Base-by-base conservation (phyloP, 495 filamentous ascomycete species). In the Trichoderma gamsii region DNA sequence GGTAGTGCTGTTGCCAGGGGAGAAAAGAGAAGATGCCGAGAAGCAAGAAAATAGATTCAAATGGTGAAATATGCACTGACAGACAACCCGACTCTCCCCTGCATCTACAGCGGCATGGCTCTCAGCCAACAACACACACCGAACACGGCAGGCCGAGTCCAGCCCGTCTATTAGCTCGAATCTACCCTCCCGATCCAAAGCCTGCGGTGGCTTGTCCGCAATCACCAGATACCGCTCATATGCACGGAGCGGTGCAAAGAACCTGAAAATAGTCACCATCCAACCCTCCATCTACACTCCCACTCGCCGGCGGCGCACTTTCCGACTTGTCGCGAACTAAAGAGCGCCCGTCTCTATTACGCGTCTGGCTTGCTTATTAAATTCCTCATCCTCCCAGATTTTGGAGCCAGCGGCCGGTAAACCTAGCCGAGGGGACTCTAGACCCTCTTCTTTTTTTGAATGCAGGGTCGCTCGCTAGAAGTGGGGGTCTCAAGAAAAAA, bases 171-270 rank as follows among this genome's bases (percentile, higher is more conserved):
- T 46, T 46, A 12, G 43, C 12, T 46, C 43, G 43, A 15, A 46
- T 46, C 43, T 46, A 11, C 12, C 43, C 12, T 46, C 15, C 43
- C 43, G 8, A 44, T 44, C 43, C 43, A 3, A 16, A 11, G 3
- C 43, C 12, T 4, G 49, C 23, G 9, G 25, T 32, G 52, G 52
- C 52, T 61, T 16, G 52, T 13, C 52, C 25, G 56, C 56, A 2
- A 61, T 61, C 56, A 61, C 56, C 56, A 61, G 56, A 61, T 32
- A 29, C 44, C 13, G 15, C 44, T 49, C 13, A 15, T n/a, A n/a
- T n/a, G n/a, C 44, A 49, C n/a, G 35, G 35, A 38, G 35, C 5
- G 7, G 35, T 38, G 35, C 35, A 7, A 38, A 4, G 21, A 52
- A 52, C 5, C 49, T 11, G 18, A 18, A 29, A 29, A 15, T 18